Conservation (phyloP, 83 land plant species). For the Picea mariana region DNA sequence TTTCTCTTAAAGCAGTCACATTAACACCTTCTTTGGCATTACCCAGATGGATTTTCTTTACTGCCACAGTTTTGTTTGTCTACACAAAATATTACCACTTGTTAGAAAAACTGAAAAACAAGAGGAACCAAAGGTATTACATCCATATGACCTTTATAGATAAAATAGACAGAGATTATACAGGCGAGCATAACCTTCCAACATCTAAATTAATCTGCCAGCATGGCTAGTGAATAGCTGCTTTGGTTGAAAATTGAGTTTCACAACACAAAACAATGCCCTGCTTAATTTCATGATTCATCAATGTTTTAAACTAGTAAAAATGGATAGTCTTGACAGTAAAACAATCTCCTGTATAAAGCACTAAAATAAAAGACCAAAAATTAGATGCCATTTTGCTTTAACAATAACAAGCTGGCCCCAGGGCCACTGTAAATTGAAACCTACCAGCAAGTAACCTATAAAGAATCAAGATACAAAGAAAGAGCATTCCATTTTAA, state of each 20-base stretch:
- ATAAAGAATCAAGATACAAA: too few species aligned
- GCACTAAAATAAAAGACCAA: neutral
- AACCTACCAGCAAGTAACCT: too few species aligned
- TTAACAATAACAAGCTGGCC: too few species aligned
- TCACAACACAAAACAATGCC: neutral
- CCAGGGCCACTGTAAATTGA: too few species aligned
- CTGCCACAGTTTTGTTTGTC: slow-evolving; percentile 90
- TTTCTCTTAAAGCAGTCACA: slow-evolving; percentile 96
- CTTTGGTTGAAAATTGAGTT: neutral
- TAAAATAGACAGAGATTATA: neutral
- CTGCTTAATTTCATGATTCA: neutral
- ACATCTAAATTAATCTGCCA: neutral
- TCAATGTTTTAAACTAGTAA: neutral
- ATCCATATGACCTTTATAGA: neutral
- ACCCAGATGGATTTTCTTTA: slow-evolving; percentile 94
- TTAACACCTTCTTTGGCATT: slow-evolving; percentile 96
- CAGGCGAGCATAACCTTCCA: neutral
- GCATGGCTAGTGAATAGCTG: neutral
- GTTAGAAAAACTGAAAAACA: neutral
- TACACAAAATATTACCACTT: slow-evolving; percentile 30
- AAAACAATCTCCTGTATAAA: neutral
- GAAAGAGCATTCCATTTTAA: neutral
- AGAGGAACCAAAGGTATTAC: neutral
- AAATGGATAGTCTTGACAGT: neutral
- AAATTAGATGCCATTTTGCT: too few species aligned